Percentiles rank a stretch among this genome's conserved stretches.
Conservation (phyloP, 2,329 filamentous ascomycete genomes). For the Penicillium italicum region DNA sequence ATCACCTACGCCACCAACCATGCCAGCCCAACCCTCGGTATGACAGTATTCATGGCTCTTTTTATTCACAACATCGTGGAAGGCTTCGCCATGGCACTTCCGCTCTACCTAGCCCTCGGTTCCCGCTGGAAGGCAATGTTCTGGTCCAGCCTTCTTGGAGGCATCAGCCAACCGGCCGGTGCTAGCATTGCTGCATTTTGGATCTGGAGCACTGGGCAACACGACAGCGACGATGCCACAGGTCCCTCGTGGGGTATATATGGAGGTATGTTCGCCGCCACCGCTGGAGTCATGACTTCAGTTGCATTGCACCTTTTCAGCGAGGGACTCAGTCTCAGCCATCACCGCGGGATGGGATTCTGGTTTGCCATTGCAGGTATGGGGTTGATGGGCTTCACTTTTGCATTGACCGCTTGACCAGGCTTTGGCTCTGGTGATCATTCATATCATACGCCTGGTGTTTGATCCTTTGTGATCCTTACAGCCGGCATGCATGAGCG, state of each 20-base stretch:
- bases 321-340: conserved; percentile 75
- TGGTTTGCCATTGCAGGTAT: conserved; percentile 57
- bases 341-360: conserved; percentile 37
- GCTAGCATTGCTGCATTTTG: conserved; percentile 79
- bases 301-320: conserved; percentile 86
- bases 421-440: not conserved
- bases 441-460: not conserved
- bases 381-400: conserved; percentile 79
- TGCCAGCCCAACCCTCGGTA: conserved; percentile 80
- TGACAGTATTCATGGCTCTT: conserved; percentile 89
- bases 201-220: conserved; percentile 68
- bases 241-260: conserved; percentile 54
- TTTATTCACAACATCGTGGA: conserved; percentile 99
- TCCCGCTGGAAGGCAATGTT: conserved; percentile 77
- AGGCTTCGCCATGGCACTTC: conserved; percentile 89
- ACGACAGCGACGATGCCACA: conserved; percentile 31
- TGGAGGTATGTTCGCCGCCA: conserved; percentile 73
- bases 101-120: conserved; percentile 83
- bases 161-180: conserved; percentile 80
- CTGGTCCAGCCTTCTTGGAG: conserved; percentile 79
- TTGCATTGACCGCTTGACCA: conserved; percentile 66
- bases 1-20: conserved; percentile 98
- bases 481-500: not conserved
- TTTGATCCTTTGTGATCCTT: not conserved
- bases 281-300: conserved; percentile 91